These are phyloP conservation scores for Debaryomyces tyrocola DNA, from an alignment of 805 yeast genomes.

Conservation along the genomic window DNA sequence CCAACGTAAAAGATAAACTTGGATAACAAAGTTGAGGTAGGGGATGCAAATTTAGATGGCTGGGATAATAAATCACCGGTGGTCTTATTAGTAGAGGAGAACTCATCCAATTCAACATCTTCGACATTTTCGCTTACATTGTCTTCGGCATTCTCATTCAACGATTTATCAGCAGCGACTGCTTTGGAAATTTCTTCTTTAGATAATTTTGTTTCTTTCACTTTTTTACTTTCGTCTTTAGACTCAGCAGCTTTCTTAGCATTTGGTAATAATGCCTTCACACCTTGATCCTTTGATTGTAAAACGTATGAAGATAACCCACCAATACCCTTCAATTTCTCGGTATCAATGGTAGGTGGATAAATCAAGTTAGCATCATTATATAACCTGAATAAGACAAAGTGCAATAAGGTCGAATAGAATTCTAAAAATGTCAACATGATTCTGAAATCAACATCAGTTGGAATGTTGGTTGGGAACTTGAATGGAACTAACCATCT, in stretches of 20 bases:
- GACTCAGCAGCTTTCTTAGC: constrained; percentile 15
- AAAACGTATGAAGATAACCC: constrained; percentile 84
- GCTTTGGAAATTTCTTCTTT: constrained; percentile 48
- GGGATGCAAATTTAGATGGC: constrained; percentile 54
- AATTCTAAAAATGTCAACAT: constrained; percentile 97
- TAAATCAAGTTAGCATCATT: constrained; percentile 82
- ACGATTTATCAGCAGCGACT: constrained; percentile 44
- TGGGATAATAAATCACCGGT: constrained; percentile 73
- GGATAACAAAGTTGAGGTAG: constrained; percentile 65
- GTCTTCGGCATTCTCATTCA: constrained; percentile 13
- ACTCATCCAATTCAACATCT: constrained; percentile 59
- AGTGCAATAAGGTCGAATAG: constrained; percentile 88
- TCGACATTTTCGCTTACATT: constrained; percentile 17
- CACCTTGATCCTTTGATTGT: constrained; percentile 47
- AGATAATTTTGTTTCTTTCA: constrained; percentile 38
- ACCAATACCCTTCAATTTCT: constrained; percentile 80
- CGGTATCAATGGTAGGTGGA: constrained; percentile 81
- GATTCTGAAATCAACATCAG: constrained; percentile 92
- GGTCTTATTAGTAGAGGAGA: constrained; percentile 60
- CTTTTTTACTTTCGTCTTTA: constrained; percentile 14
- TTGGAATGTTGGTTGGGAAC: constrained; percentile 92
- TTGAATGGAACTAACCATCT: constrained; percentile 97
- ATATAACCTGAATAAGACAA: constrained; percentile 81
- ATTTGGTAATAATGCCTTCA: constrained; percentile 39
- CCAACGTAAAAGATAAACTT: constrained; percentile 83